phyloP scores from a whole-genome alignment of 768 basidiomycete genomes.

The Naganishia randhawae region DNA sequence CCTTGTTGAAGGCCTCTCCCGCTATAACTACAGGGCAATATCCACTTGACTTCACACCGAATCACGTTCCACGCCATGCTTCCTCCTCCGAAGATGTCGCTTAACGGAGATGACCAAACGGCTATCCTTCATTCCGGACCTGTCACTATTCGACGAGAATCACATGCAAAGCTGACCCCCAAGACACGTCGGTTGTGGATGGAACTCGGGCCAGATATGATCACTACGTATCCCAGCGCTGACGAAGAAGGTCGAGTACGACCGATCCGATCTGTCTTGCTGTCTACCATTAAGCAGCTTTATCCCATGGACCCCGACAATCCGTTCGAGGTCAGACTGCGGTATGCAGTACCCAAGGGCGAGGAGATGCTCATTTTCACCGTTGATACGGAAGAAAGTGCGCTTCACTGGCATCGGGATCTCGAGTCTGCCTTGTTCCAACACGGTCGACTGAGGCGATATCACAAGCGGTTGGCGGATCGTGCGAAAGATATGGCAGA shows the following conservation, averaged over 20 bases:
- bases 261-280: conserved; percentile 58
- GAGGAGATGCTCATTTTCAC: conserved; percentile 52
- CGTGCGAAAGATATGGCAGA: conserved; percentile 15
- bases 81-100: conserved; percentile 48
- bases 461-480: conserved; percentile 31
- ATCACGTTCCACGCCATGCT: conserved; percentile 65
- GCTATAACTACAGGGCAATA: conserved; percentile 53
- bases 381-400: conserved; percentile 59
- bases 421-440: conserved; percentile 45
- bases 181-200: conserved; percentile 60
- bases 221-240: conserved; percentile 60
- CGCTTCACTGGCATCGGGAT: conserved; percentile 43
- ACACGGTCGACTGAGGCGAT: conserved; percentile 33
- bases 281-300: conserved; percentile 55
- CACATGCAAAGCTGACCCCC: conserved; percentile 49
- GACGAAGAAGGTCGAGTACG: conserved; percentile 58
- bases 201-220: conserved; percentile 62
- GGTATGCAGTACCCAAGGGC: conserved; percentile 49
- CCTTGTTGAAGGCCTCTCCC: background rate
- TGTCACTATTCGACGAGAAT: conserved; percentile 55
- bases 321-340: conserved; percentile 54
- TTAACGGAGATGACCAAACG: conserved; percentile 37
- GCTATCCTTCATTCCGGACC: conserved; percentile 57
- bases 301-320: conserved; percentile 55
- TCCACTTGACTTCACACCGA: conserved; percentile 66